Conservation (phyloP, 2,329 filamentous ascomycete species). For the Rhinocladiella similis region DNA sequence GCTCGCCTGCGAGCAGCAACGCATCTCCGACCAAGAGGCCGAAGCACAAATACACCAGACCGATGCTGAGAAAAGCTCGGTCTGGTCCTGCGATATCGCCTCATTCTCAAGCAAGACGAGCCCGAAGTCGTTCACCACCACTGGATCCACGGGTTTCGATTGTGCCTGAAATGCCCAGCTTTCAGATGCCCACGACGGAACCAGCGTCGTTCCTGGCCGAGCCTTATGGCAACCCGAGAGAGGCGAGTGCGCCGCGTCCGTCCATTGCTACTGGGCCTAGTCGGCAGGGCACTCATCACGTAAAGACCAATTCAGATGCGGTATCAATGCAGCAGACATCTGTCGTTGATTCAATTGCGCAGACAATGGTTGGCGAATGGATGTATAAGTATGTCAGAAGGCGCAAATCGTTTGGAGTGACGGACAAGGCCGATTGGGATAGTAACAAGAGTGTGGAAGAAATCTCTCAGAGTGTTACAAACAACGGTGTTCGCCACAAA, state of each 20-base stretch:
- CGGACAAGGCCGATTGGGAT: slow-evolving; percentile 58
- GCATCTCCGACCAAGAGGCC: slow-evolving; percentile 57
- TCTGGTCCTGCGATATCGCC: slow-evolving; percentile 59
- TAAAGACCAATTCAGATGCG: slow-evolving; percentile 52
- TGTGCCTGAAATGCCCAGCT: slow-evolving; percentile 30
- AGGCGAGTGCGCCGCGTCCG: slow-evolving; percentile 29
- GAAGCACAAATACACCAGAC: slow-evolving; percentile 42
- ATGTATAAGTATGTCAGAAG: slow-evolving; percentile 51
- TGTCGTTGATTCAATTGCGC: slow-evolving; percentile 94
- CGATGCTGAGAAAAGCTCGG: slow-evolving; percentile 74
- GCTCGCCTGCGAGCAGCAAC: slow-evolving; percentile 66
- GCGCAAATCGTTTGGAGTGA: slow-evolving; percentile 85
- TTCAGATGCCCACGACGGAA: slow-evolving; percentile 34
- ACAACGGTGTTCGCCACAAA: slow-evolving; percentile 74
- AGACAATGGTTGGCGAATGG: slow-evolving; percentile 92
- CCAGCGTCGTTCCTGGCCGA: slow-evolving; percentile 8
- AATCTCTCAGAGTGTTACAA: slow-evolving; percentile 67
- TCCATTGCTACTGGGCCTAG: slow-evolving; percentile 44
- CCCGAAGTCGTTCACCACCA: slow-evolving; percentile 49
- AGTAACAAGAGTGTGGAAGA: slow-evolving; percentile 62
- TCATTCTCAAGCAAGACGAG: slow-evolving; percentile 37
- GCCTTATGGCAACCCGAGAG: slow-evolving; percentile 14
- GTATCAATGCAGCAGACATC: slow-evolving; percentile 68
- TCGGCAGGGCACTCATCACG: slow-evolving; percentile 42
- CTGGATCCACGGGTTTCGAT: slow-evolving; percentile 29